Conservation (phyloP, 345 rosid genomes). For the Boechera stricta region DNA sequence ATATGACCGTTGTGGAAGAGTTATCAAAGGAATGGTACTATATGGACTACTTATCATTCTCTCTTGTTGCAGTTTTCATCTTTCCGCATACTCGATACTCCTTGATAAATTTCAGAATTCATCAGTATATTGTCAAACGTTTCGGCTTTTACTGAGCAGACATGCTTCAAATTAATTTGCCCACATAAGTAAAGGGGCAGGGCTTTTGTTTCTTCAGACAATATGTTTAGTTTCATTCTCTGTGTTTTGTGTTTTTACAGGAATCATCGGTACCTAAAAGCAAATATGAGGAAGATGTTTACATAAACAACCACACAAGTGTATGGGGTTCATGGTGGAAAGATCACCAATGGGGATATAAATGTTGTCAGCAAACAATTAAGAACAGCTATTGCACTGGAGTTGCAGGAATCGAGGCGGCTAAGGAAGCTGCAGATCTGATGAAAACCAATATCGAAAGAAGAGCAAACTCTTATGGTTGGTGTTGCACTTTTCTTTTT, state of each 20-base stretch:
- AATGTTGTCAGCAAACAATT: conserved; percentile 75
- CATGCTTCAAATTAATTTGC: background rate
- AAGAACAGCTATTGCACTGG: conserved; percentile 87
- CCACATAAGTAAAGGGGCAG: too few species aligned
- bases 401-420: conserved; percentile 80
- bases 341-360: conserved; percentile 88
- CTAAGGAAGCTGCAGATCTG: conserved; percentile 67
- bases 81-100: too few species aligned
- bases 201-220: background rate
- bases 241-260: conserved; percentile 36
- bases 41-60: conserved; percentile 3
- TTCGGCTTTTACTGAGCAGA: too few species aligned
- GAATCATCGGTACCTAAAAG: conserved; percentile 61
- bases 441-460: conserved; percentile 76
- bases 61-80: background rate
- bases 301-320: conserved; percentile 62
- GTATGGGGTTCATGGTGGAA: conserved; percentile 99
- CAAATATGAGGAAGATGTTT: conserved; percentile 68
- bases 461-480: conserved; percentile 61
- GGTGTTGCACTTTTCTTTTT: too few species aligned
- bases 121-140: background rate
- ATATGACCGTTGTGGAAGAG: conserved; percentile 76
- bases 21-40: conserved; percentile 70
- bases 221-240: background rate
- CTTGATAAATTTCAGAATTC: background rate